A percentile compares a stretch with the other conserved stretches of the same genome.
Evolutionary conservation across 208 protist species (phyloP).

Genomic region (Kentomonas sorsogonicus): DNA sequence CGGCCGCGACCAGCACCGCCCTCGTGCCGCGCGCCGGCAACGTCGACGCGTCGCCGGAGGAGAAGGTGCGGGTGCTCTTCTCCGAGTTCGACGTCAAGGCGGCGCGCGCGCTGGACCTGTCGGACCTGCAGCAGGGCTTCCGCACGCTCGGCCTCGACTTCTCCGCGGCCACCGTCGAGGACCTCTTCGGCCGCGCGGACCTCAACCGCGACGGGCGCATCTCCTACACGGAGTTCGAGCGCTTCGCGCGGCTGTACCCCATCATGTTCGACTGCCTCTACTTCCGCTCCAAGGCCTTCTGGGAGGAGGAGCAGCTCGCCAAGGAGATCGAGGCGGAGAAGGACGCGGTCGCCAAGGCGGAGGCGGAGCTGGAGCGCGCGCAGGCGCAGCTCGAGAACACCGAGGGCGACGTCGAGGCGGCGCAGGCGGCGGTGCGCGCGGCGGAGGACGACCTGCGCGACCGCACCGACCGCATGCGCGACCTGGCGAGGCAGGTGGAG

Average conservation of each 20-base stretch:
- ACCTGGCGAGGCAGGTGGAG: conserved; percentile 78
- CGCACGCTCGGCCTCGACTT: conserved; percentile 79
- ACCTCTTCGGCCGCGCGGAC: conserved; percentile 86
- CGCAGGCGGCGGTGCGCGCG: conserved; percentile 43
- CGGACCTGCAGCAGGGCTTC: conserved; percentile 83
- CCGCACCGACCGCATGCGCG: conserved; percentile 72
- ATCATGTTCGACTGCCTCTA: conserved; percentile 90
- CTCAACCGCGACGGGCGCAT: conserved; percentile 78
- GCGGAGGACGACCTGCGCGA: conserved; percentile 78
- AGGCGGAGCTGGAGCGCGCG: conserved; percentile 51
- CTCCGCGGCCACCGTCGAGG: conserved; percentile 78
- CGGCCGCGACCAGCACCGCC: conserved; percentile 32
- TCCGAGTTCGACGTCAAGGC: conserved; percentile 81
- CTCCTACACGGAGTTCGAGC: conserved; percentile 87
- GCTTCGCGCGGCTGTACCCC: conserved; percentile 81
- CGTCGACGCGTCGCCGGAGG: conserved; percentile 68
- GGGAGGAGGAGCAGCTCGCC: conserved; percentile 84
- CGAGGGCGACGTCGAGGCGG: conserved; percentile 52
- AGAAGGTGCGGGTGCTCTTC: conserved; percentile 87
- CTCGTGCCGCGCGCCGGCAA: conserved; percentile 44
- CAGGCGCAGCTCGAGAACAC: conserved; percentile 44
- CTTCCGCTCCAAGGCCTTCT: conserved; percentile 89
- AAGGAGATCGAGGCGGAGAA: conserved; percentile 79
- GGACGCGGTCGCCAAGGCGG: conserved; percentile 58
- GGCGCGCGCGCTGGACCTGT: conserved; percentile 67